These are phyloP conservation scores for Polychaeton citri DNA, from an alignment of 2,329 filamentous ascomycete genomes.

Conservation along the genomic window DNA sequence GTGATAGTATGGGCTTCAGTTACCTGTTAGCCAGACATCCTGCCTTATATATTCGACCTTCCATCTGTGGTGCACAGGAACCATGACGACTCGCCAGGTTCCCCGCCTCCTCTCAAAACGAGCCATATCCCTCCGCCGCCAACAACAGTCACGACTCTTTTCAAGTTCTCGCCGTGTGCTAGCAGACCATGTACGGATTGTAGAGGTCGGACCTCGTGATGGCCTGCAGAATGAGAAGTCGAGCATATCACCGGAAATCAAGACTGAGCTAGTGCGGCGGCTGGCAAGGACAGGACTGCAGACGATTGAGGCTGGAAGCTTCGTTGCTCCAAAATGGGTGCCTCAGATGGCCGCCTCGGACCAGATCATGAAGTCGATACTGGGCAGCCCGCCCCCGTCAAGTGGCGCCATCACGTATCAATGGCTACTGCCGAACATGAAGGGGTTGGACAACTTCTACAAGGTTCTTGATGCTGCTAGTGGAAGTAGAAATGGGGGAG, in stretches of 20 bases:
- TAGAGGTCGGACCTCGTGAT: slow-evolving; percentile 75
- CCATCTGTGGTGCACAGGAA: too few species aligned
- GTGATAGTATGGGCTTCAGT: too few species aligned
- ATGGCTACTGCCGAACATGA: slow-evolving; percentile 66
- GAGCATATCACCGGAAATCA: slow-evolving; percentile 55
- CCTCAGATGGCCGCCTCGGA: slow-evolving; percentile 72
- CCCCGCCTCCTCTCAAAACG: too few species aligned
- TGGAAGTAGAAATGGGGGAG: not conserved
- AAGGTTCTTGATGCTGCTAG: slow-evolving; percentile 35
- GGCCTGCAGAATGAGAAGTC: slow-evolving; percentile 78
- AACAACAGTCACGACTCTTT: slow-evolving; percentile 13
- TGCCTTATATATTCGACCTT: too few species aligned
- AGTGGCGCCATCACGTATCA: slow-evolving; percentile 53
- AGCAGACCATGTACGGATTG: slow-evolving; percentile 43
- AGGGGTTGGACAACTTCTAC: slow-evolving; percentile 53
- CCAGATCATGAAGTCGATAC: slow-evolving; percentile 57
- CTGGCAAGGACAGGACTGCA: slow-evolving; percentile 55
- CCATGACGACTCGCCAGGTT: too few species aligned
- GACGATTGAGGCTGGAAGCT: slow-evolving; percentile 69
- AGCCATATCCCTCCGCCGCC: not conserved
- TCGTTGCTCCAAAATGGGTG: slow-evolving; percentile 74
- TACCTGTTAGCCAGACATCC: too few species aligned
- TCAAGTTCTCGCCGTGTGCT: slow-evolving; percentile 10
- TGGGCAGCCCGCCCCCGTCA: slow-evolving; percentile 44
- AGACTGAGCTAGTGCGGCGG: slow-evolving; percentile 61